These are phyloP conservation scores for Hypoxylon fuscum DNA, from an alignment of 495 filamentous ascomycete genomes.

Conservation along the genomic window DNA sequence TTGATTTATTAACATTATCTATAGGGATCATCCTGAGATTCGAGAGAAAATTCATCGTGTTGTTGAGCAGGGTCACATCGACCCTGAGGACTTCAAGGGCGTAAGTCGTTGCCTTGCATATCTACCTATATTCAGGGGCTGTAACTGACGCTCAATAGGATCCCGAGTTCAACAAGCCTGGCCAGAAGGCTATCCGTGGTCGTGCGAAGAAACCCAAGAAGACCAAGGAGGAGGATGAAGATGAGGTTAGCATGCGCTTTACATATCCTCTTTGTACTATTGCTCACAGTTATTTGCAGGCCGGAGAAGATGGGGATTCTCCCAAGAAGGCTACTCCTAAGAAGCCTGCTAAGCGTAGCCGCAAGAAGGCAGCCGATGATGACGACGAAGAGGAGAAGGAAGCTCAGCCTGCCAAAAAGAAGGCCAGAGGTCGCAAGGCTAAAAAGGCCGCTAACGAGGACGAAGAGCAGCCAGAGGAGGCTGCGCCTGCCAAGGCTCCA, in stretches of 20 bases:
- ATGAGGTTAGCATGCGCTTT: slow-evolving; percentile 37
- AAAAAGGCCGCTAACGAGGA: slow-evolving; percentile 32
- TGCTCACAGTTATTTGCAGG: slow-evolving; percentile 24
- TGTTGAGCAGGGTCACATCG: slow-evolving; percentile 74
- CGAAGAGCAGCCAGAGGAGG: slow-evolving; percentile 44
- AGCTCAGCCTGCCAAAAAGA: slow-evolving; percentile 35
- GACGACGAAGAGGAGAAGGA: slow-evolving; percentile 45
- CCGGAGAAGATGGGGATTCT: slow-evolving; percentile 31
- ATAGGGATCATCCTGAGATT: slow-evolving; percentile 52
- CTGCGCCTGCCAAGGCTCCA: slow-evolving; percentile 38
- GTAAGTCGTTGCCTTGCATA: slow-evolving; percentile 58
- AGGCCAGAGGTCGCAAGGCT: slow-evolving; percentile 24
- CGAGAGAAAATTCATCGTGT: slow-evolving; percentile 71
- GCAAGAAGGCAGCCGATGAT: slow-evolving; percentile 48
- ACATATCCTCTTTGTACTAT: neutral
- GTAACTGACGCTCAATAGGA: slow-evolving; percentile 62
- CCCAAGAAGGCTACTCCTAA: slow-evolving; percentile 43
- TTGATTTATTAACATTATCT: slow-evolving; percentile 5
- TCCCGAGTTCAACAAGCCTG: slow-evolving; percentile 71
- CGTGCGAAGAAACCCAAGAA: slow-evolving; percentile 57
- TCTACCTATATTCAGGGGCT: no score
- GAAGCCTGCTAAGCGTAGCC: slow-evolving; percentile 50
- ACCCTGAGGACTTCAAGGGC: slow-evolving; percentile 79
- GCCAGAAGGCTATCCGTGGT: slow-evolving; percentile 66
- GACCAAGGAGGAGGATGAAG: slow-evolving; percentile 40